Percentiles rank a stretch among this genome's conserved stretches.
Evolutionary conservation across 495 filamentous ascomycete genomes (phyloP).

Genomic region (Hypoxylon perforatum): DNA sequence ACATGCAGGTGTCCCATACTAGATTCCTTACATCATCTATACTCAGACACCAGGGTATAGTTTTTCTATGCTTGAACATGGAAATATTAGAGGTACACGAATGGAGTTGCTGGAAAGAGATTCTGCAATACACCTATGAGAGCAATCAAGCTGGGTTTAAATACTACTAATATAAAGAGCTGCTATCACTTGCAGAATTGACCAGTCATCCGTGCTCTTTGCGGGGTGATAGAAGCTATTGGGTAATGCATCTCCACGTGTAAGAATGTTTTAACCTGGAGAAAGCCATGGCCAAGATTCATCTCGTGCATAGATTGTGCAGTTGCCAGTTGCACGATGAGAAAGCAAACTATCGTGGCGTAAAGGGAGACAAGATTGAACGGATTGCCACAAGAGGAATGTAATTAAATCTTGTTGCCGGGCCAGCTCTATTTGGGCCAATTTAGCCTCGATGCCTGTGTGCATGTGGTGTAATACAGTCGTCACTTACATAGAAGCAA

Average conservation of each 20-base stretch:
- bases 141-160: slow-evolving; percentile 3
- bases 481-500: not conserved
- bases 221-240: slow-evolving; percentile 18
- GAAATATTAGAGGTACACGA: too few relatives aligned
- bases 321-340: slow-evolving; percentile 19
- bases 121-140: slow-evolving; percentile 20
- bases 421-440: slow-evolving; percentile 27
- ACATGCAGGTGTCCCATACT: not conserved
- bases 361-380: slow-evolving; percentile 1
- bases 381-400: slow-evolving; percentile 6
- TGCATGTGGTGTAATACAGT: not conserved
- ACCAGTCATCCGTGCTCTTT: slow-evolving; percentile 28
- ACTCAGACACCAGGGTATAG: too few relatives aligned
- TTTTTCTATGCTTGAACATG: too few relatives aligned
- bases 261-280: not conserved
- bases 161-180: slow-evolving; percentile 10
- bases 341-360: slow-evolving; percentile 5
- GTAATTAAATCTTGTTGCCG: slow-evolving; percentile 42
- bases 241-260: slow-evolving; percentile 11
- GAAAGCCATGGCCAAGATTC: slow-evolving; percentile 1
- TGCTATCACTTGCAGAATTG: slow-evolving; percentile 30
- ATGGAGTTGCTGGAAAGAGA: too few relatives aligned
- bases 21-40: not conserved
- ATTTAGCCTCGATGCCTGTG: slow-evolving; percentile 15
- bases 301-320: not conserved